These are phyloP conservation scores for Thermomucor indicae-seudaticae DNA, from an alignment of 371 early-diverging fungal species.

Conservation along the genomic window DNA sequence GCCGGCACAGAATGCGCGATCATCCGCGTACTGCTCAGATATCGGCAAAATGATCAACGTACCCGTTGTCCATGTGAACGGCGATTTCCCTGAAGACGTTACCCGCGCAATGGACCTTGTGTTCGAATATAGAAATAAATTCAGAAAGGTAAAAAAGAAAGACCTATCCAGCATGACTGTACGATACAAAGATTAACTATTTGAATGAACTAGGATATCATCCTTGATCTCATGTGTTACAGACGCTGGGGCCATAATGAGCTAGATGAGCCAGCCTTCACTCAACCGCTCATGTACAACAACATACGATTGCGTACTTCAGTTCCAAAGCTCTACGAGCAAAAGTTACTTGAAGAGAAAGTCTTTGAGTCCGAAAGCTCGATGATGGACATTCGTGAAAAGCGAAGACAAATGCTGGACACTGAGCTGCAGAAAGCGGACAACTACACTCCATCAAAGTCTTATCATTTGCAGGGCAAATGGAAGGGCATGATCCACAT, in stretches of 20 bases:
- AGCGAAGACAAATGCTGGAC: constrained; percentile 57
- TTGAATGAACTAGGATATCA: constrained; percentile 55
- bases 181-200: not conserved
- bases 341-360: constrained; percentile 51
- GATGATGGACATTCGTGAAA: constrained; percentile 48
- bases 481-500: constrained; percentile 68
- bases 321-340: constrained; percentile 81
- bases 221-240: constrained; percentile 91
- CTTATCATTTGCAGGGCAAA: constrained; percentile 62
- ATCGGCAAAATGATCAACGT: constrained; percentile 93
- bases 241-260: constrained; percentile 98
- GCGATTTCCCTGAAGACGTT: constrained; percentile 93
- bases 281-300: constrained; percentile 95
- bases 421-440: constrained; percentile 48
- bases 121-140: constrained; percentile 86
- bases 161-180: too few species aligned
- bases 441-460: constrained; percentile 31
- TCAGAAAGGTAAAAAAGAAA: constrained; percentile 65
- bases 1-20: constrained; percentile 87
- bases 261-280: constrained; percentile 95
- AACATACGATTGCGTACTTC: constrained; percentile 80
- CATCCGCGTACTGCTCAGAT: constrained; percentile 88
- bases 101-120: constrained; percentile 81
- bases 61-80: constrained; percentile 96
- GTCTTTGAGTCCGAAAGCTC: constrained; percentile 33